phyloP scores from a whole-genome alignment of 2,329 filamentous ascomycete genomes.

The Paramyrothecium sp. region DNA sequence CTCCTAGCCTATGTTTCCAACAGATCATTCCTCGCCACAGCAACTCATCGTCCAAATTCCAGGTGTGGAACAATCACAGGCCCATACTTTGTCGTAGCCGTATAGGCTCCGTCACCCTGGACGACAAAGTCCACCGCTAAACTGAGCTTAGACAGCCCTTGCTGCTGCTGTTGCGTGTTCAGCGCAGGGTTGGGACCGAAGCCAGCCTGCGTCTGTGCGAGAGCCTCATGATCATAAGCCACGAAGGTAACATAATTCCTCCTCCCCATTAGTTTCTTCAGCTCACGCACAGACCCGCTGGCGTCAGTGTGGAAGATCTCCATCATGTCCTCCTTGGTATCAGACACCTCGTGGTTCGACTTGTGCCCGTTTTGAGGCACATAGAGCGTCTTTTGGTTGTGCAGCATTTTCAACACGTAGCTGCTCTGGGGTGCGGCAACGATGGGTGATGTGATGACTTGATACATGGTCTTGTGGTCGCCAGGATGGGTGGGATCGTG shows the following conservation, averaged over 20 bases:
- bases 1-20: constrained; percentile 10
- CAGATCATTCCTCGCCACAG: constrained; percentile 12
- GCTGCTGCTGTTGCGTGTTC: constrained; percentile 32
- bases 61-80: constrained; percentile 91
- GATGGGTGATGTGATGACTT: constrained; percentile 89
- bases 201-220: constrained; percentile 33
- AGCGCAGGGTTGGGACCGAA: constrained; percentile 37
- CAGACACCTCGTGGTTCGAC: constrained; percentile 70
- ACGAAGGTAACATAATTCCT: constrained; percentile 92
- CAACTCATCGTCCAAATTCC: constrained; percentile 58
- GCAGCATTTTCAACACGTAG: constrained; percentile 91
- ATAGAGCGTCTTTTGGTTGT: constrained; percentile 91
- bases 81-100: constrained; percentile 88
- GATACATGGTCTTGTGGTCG: constrained; percentile 99
- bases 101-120: constrained; percentile 82
- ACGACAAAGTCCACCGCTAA: constrained; percentile 96
- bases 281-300: constrained; percentile 75
- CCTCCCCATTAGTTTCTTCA: constrained; percentile 89
- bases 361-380: constrained; percentile 83
- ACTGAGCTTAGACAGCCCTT: constrained; percentile 67
- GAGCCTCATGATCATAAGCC: constrained; percentile 86
- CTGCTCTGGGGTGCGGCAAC: constrained; percentile 83
- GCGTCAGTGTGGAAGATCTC: constrained; percentile 97
- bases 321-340: constrained; percentile 99
- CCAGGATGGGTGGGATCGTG: constrained; percentile 89